Percentiles rank a stretch among this genome's conserved stretches.
These are phyloP conservation scores for Fusarium penzigii DNA, from an alignment of 2,329 filamentous ascomycete species.

Conservation along the genomic window DNA sequence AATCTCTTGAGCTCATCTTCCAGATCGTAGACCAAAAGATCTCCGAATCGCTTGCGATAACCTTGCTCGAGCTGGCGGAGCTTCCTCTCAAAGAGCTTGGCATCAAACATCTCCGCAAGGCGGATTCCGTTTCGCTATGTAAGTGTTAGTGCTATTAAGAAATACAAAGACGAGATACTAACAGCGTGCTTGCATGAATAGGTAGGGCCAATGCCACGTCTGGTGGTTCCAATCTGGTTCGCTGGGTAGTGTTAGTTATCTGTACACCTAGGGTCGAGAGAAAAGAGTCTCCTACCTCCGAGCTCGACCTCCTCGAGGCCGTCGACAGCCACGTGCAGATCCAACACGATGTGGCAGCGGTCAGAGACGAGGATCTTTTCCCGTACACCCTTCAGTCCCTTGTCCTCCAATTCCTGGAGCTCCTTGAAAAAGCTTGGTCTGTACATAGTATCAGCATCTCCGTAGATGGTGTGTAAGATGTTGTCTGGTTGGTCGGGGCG, in stretches of 20 bases:
- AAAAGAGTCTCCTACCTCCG: slow-evolving; percentile 31
- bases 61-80: slow-evolving; percentile 55
- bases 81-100: slow-evolving; percentile 39
- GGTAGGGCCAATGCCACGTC: slow-evolving; percentile 4
- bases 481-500: slow-evolving; percentile 15
- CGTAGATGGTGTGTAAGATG: slow-evolving; percentile 23
- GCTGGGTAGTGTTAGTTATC: slow-evolving; percentile 6
- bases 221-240: slow-evolving; percentile 5
- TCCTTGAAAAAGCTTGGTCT: slow-evolving; percentile 44
- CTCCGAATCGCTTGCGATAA: slow-evolving; percentile 65
- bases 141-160: background rate
- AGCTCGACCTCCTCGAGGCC: slow-evolving; percentile 64
- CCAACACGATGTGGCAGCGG: slow-evolving; percentile 63
- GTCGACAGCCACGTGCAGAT: slow-evolving; percentile 67
- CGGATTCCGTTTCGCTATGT: slow-evolving; percentile 69
- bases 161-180: too few species aligned
- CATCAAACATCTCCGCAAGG: slow-evolving; percentile 64
- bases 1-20: slow-evolving; percentile 67
- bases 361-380: slow-evolving; percentile 62
- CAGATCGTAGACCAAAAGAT: slow-evolving; percentile 62
- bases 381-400: slow-evolving; percentile 42
- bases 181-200: slow-evolving; percentile 2
- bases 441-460: slow-evolving; percentile 23
- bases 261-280: slow-evolving; percentile 14
- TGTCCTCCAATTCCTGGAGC: slow-evolving; percentile 40